These are phyloP conservation scores for Neoscytalidium dimidiatum DNA, from an alignment of 2,329 filamentous ascomycete genomes.

Conservation along the genomic window DNA sequence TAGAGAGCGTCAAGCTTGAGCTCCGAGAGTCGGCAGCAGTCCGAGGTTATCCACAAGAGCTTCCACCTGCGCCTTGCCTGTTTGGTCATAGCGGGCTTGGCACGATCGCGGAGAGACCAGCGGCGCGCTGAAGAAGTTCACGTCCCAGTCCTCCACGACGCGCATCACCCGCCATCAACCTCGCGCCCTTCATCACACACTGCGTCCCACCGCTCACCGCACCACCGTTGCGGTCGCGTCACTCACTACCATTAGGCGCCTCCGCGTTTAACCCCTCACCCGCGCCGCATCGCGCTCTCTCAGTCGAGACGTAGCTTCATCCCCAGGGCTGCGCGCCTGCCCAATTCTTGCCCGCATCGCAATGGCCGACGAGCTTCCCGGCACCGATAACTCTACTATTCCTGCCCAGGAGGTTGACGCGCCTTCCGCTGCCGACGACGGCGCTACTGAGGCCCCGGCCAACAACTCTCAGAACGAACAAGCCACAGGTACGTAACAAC, in stretches of 20 bases:
- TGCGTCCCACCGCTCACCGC: not conserved
- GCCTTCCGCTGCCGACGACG: constrained; percentile 14
- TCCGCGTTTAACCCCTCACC: not conserved
- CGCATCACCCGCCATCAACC: constrained; percentile 17
- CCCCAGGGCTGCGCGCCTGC: constrained; percentile 27
- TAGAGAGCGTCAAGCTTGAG: constrained; percentile 5
- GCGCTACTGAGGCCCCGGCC: constrained; percentile 3
- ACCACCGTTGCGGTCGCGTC: constrained; percentile 9
- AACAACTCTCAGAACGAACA: constrained; percentile 14
- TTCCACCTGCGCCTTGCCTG: constrained; percentile 9
- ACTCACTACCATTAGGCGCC: not conserved
- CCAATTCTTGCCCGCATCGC: constrained; percentile 21
- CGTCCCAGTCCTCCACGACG: constrained; percentile 19
- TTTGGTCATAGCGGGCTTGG: constrained; percentile 1
- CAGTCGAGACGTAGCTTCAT: constrained; percentile 23
- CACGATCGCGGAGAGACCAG: constrained; percentile 11
- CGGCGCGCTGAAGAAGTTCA: constrained; percentile 21
- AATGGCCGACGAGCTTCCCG: constrained; percentile 39
- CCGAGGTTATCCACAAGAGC: constrained; percentile 20
- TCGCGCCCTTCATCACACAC: constrained; percentile 9
- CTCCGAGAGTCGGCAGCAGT: constrained; percentile 20
- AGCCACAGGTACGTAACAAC: constrained; percentile 9
- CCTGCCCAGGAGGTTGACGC: constrained; percentile 28
- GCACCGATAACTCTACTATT: constrained; percentile 26
- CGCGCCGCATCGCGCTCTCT: constrained; percentile 7